phyloP scores from a whole-genome alignment of 2,329 filamentous ascomycete species.

The Phoma sp. region DNA sequence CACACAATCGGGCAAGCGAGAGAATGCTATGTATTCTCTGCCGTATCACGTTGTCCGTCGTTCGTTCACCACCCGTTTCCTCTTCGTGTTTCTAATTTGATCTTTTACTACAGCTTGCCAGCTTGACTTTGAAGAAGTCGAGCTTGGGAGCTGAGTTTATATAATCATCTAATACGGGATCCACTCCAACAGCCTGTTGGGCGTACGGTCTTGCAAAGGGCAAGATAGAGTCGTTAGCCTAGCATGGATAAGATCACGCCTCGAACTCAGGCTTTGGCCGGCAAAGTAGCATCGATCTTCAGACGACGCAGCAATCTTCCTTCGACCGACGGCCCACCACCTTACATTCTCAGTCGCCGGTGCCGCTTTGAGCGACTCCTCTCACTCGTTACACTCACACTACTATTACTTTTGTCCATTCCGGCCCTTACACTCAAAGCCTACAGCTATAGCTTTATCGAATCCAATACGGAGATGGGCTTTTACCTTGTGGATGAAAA shows the following conservation, averaged over 20 bases:
- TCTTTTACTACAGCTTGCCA: conserved; percentile 9
- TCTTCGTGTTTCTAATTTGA: conserved; percentile 18
- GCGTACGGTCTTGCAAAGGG: not conserved
- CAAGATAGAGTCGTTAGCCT: not conserved
- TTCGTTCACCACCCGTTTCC: conserved; percentile 11
- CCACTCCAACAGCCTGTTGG: not conserved
- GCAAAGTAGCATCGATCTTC: conserved; percentile 22
- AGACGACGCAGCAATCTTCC: conserved; percentile 16
- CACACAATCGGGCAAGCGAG: conserved; percentile 9
- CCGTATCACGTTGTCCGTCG: conserved; percentile 14
- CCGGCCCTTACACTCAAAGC: conserved; percentile 32
- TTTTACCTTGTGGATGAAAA: conserved; percentile 35
- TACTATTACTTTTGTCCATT: conserved; percentile 8
- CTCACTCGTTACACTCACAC: conserved; percentile 2
- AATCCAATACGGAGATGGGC: conserved; percentile 39
- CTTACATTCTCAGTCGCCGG: not conserved
- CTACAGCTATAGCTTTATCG: conserved; percentile 41
- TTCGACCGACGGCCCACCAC: conserved; percentile 15
- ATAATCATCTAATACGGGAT: conserved; percentile 12
- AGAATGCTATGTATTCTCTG: conserved; percentile 29
- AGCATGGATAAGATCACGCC: conserved; percentile 22
- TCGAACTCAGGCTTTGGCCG: conserved; percentile 12
- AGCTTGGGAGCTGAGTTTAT: conserved; percentile 6
- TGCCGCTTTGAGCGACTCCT: conserved; percentile 6
- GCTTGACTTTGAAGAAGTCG: conserved; percentile 13